Evolutionary conservation across 2,329 filamentous ascomycete genomes (phyloP), one percentile per base, ranked within the genome.

Genomic region (Bertia moriformis): DNA sequence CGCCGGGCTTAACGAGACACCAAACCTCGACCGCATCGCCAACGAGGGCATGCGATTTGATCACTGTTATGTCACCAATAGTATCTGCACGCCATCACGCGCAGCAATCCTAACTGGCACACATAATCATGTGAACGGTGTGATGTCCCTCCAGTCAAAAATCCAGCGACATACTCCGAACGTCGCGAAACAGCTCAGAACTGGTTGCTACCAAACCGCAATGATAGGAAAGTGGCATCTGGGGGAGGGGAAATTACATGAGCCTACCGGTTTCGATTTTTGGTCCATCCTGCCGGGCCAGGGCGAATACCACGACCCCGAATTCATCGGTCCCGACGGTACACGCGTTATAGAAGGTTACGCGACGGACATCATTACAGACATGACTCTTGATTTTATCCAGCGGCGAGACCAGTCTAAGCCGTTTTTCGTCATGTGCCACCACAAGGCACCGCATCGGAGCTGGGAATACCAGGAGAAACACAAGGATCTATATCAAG

Each of bases 201-300:
- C 57, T 0, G 61, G 60, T 18, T 61, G 61, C 0, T 71, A 71
- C 42, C 59, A 60, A 37, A 71, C 66, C 0, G 66, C 62, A 4
- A 71, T 71, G 65, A 51, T 69, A 0, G 67, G 66, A 0, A 71
- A 71, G 46, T 71, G 67, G 66, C 67, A 70, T 44, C 48, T 71
- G 13, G 67, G 67, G 3, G 66, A 71, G 44, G 66, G 64, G 1
- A 42, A 44, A 2, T 50, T 46, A 1, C 61, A 67, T 39, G 57
- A 67, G 41, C 67, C 68, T 0, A 61, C 59, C 0, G 67, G 66
- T 0, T 70, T 70, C 24, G 66, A 69, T 45, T 62, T 67, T 45
- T 71, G 66, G 66, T 57, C 54, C n/a, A 54, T 70, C 3, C 44
- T 71, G 0, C 66, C 66, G 0, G 66, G 66, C 0, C 67, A 71